Base-by-base conservation (phyloP, 2,329 filamentous ascomycete genomes). In the Hypoxylon sp. region DNA sequence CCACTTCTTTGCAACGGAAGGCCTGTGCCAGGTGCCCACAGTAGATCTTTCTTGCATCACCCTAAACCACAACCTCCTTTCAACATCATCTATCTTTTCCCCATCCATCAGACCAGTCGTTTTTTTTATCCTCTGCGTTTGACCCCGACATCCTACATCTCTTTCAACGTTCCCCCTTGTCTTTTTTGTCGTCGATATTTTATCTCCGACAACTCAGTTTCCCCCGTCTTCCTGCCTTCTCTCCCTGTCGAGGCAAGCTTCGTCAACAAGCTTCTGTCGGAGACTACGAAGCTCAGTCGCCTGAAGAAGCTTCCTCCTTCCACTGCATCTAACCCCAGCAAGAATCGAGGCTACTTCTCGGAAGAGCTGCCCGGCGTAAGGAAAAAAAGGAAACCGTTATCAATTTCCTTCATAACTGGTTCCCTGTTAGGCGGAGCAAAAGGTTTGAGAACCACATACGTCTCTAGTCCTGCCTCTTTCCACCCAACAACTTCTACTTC, bases 391-490 rank as follows among this genome's bases (percentile, higher is more conserved):
- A 69, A 74, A 69, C 65, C 67, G 71, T 67, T 66, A 70, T 69
- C 72, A 37, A 57, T 48, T 51, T 61, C 29, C 44, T 35, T 32
- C 51, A 46, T 56, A 39, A 56, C 42, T 42, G 39, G 39, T 64
- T 57, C 71, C 70, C 72, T 62, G 68, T 74, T 77, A 75, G 74
- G 73, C 72, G 69, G 75, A 77, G 74, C 66, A 78, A 64, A 79
- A 80, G 79, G 79, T 80, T 80, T 80, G 79, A 78, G 76, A 74
- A 75, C 71, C 74, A 74, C 73, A 75, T 73, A 75, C 74, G 66
- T 78, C 73, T 77, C 76, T 72, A 71, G 71, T 77, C 75, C 75
- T 75, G 66, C 72, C 71, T 54, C 69, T 65, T 68, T 70, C 48
- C 71, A 54, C 42, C 29, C 68, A 64, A 68, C 64, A 68, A 66